phyloP scores from a whole-genome alignment of 2,329 filamentous ascomycete species.

The Phialophora tarda region DNA sequence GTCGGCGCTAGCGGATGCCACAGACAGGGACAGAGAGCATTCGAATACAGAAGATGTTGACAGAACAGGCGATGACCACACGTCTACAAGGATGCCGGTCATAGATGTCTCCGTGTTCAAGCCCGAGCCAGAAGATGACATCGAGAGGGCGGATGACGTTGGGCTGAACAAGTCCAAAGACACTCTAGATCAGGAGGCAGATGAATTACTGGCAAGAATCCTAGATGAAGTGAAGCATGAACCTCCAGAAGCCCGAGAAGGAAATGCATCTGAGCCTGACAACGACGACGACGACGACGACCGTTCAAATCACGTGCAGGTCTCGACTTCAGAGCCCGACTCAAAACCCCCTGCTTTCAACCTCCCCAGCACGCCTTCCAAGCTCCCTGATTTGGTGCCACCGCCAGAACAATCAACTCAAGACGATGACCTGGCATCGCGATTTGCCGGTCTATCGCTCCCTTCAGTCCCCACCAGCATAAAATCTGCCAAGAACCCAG shows the following conservation, averaged over 20 bases:
- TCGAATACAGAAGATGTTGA: slow-evolving; percentile 20
- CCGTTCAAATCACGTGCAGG: slow-evolving; percentile 7
- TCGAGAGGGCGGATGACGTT: slow-evolving; percentile 24
- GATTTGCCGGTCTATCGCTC: slow-evolving; percentile 36
- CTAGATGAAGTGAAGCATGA: slow-evolving; percentile 41
- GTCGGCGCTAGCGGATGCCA: slow-evolving; percentile 30
- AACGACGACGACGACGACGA: slow-evolving; percentile 3
- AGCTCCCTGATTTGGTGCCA: slow-evolving; percentile 28
- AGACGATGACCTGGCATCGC: slow-evolving; percentile 38
- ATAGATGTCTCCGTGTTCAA: slow-evolving; percentile 37
- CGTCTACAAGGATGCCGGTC: slow-evolving; percentile 17
- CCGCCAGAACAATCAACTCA: slow-evolving; percentile 15
- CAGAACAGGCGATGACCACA: background rate
- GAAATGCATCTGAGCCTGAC: slow-evolving; percentile 5
- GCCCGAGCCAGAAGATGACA: slow-evolving; percentile 28
- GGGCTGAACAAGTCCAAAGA: slow-evolving; percentile 18
- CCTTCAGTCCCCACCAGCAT: slow-evolving; percentile 41
- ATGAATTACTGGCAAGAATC: slow-evolving; percentile 42
- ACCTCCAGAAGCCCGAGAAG: slow-evolving; percentile 19
- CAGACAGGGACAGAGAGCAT: slow-evolving; percentile 11
- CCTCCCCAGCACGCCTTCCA: slow-evolving; percentile 35
- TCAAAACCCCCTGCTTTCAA: slow-evolving; percentile 15
- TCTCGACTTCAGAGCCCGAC: background rate
- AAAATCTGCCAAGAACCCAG: slow-evolving; percentile 21
- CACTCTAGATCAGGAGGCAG: slow-evolving; percentile 40